phyloP scores from a whole-genome alignment of 148 eudicot species.

The Linanthus parryae region DNA sequence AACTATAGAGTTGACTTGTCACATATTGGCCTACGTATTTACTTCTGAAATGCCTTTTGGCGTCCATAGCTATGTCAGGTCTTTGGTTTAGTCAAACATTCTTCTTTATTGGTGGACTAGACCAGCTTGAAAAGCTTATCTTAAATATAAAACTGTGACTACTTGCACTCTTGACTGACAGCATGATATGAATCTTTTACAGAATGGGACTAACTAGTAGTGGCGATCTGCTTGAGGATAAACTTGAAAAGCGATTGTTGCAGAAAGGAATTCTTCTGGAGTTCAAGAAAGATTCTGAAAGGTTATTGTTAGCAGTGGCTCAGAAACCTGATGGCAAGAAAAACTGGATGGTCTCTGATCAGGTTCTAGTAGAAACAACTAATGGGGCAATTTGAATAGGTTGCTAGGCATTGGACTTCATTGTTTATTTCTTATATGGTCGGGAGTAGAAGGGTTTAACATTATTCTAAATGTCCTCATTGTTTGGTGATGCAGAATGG shows the following conservation, averaged over 20 bases:
- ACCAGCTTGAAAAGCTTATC: too few species aligned
- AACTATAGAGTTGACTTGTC: too few species aligned
- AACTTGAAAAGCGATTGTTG: constrained; percentile 47
- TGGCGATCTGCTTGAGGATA: constrained; percentile 48
- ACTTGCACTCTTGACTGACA: too few species aligned
- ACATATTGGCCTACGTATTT: too few species aligned
- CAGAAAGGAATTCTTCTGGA: constrained; percentile 73
- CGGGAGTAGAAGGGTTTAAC: constrained; percentile 1
- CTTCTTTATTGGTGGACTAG: too few species aligned
- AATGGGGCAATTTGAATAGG: constrained; percentile 29
- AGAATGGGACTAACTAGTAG: constrained; percentile 52
- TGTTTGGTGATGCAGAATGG: constrained; percentile 61
- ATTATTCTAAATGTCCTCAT: constrained; percentile 9
- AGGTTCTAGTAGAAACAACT: constrained; percentile 51
- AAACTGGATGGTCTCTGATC: constrained; percentile 98
- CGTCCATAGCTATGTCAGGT: too few species aligned
- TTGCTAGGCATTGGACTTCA: constrained; percentile 28
- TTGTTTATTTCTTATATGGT: constrained; percentile 6
- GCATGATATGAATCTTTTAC: constrained; percentile 17
- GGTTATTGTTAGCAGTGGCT: constrained; percentile 80
- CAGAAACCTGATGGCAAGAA: constrained; percentile 90
- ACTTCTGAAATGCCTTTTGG: too few species aligned
- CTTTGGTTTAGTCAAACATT: too few species aligned
- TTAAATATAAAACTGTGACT: too few species aligned
- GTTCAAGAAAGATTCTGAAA: constrained; percentile 88